Base-by-base conservation (phyloP, 2,329 filamentous ascomycete species). In the Dactylella cylindrospora region DNA sequence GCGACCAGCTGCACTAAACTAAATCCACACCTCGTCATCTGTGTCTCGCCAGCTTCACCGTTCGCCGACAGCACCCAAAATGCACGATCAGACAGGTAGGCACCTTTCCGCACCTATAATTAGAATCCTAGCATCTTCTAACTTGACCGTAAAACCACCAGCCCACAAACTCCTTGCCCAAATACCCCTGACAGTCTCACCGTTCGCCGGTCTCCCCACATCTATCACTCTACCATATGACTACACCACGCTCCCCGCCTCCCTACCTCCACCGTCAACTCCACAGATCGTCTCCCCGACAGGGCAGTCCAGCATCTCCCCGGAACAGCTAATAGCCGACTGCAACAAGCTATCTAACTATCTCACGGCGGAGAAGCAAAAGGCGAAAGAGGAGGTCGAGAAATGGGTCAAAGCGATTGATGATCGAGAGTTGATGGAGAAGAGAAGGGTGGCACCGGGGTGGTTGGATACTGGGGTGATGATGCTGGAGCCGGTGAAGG, bases 191-290 rank as follows among this genome's bases (percentile, higher is more conserved):
- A 94, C 90, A 43, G 90, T 97, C 36, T 96, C 91, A 2, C 93
- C 93, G 20, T 96, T 96, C 76, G 83, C 97, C 69, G 86, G 85
- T 61, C 84, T 98, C 25, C 93, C 93, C 8, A 85, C 88, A 23
- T 86, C 91, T 20, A 87, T 90, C 15, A 95, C 90, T 0, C 82
- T 98, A 5, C 91, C 93, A 19, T 97, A 97, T 77, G 95, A 89
- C 68, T 97, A 96, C 80, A 91, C 90, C 72, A 80, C 84, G 8
- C 85, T 97, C 71, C 88, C 91, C 0, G 91, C 89, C 0, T 86
- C 89, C 1, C 81, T 97, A 0, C 91, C 93, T 0, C 83, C 83
- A 1, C 86, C 87, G 1, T 79, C 82, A 26, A 80, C 83, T 5
- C 78, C 55, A 71, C 76, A 94, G 73, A 84, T 97, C 17, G 77